A percentile compares a stretch with the other conserved stretches of the same genome.
Evolutionary conservation across 177 flowering plant species (phyloP).

Genomic region (Vitis hybrid): DNA sequence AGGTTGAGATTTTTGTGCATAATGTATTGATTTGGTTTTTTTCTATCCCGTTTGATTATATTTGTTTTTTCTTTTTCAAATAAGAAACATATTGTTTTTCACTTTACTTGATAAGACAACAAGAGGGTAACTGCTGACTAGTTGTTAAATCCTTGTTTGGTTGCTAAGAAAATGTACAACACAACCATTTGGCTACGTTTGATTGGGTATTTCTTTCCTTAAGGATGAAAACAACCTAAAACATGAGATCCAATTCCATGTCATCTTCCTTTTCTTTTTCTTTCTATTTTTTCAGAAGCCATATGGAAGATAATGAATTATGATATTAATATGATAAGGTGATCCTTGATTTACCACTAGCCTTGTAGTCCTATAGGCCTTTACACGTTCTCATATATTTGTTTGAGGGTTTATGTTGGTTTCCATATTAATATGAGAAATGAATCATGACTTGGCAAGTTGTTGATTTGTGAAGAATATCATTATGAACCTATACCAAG

Average conservation of each 20-base stretch:
- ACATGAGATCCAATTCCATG: no score
- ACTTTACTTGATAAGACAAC: neutral
- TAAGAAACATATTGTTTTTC: neutral
- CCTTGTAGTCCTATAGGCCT: neutral
- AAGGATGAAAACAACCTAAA: no score
- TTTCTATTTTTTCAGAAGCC: no score
- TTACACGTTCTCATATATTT: neutral
- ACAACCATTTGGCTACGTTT: no score
- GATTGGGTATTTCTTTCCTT: no score
- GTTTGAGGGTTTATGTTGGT: neutral
- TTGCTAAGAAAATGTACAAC: neutral
- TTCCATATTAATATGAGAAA: neutral
- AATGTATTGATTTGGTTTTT: conserved; percentile 20
- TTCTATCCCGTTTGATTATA: conserved; percentile 20
- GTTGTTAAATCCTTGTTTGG: conserved; percentile 8
- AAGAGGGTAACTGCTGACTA: neutral
- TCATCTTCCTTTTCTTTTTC: no score
- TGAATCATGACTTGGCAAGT: conserved; percentile 35
- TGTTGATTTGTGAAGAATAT: conserved; percentile 83
- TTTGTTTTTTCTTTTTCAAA: conserved; percentile 5
- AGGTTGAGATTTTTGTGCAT: conserved; percentile 10
- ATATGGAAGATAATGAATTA: no score
- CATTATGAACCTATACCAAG: conserved; percentile 38
- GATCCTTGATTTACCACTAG: no score
- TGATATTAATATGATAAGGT: no score